Percentiles rank a stretch among this genome's conserved stretches.
Evolutionary conservation across 2,329 filamentous ascomycete species (phyloP).

Genomic region (Neospermospora avenae): DNA sequence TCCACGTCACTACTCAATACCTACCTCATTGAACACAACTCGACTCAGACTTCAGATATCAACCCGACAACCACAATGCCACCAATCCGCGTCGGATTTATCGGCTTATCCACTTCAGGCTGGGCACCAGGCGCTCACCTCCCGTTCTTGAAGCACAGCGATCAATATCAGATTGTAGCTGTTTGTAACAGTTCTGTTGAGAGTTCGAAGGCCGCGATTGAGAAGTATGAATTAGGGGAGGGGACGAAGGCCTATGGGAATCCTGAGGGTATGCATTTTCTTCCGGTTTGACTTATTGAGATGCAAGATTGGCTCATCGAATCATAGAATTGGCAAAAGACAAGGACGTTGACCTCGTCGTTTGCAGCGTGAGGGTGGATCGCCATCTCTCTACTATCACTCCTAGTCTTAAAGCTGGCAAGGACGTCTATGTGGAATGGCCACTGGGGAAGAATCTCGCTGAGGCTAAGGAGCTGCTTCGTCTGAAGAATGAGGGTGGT

Average conservation of each 20-base stretch:
- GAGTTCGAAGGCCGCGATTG: slow-evolving; percentile 42
- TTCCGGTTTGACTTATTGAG: neutral
- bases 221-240: slow-evolving; percentile 37
- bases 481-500: slow-evolving; percentile 40
- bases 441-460: slow-evolving; percentile 42
- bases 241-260: slow-evolving; percentile 43
- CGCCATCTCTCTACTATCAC: slow-evolving; percentile 41
- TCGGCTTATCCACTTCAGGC: slow-evolving; percentile 23
- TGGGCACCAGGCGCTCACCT: slow-evolving; percentile 40
- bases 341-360: slow-evolving; percentile 46
- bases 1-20: neutral
- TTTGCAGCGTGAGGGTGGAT: slow-evolving; percentile 44
- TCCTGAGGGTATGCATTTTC: slow-evolving; percentile 30
- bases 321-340: slow-evolving; percentile 42
- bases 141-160: slow-evolving; percentile 25
- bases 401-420: slow-evolving; percentile 43
- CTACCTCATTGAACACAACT: neutral
- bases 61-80: slow-evolving; percentile 10
- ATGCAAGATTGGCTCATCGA: neutral
- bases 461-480: slow-evolving; percentile 43
- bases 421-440: slow-evolving; percentile 50
- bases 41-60: neutral
- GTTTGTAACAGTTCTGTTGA: slow-evolving; percentile 46
- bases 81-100: slow-evolving; percentile 22
- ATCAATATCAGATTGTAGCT: slow-evolving; percentile 46